Evolutionary conservation across 2,329 filamentous ascomycete species (phyloP).

Genomic region (Fusarium cyanostomum): DNA sequence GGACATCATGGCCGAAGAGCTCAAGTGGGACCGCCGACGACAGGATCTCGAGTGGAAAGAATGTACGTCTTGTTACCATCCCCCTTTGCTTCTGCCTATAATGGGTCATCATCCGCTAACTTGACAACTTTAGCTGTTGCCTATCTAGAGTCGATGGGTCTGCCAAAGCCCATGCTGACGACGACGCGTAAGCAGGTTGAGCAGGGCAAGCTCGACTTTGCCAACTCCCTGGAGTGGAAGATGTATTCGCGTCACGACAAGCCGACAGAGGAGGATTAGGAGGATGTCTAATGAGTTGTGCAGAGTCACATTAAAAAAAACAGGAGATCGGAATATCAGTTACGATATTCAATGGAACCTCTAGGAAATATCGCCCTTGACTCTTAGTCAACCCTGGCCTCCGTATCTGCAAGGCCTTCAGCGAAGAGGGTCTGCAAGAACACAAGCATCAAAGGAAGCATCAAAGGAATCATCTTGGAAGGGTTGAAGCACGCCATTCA

Average conservation of each 20-base stretch:
- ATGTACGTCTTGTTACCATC: constrained; percentile 55
- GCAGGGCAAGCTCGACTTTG: constrained; percentile 66
- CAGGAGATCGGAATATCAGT: not conserved
- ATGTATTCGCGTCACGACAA: constrained; percentile 70
- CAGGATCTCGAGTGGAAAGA: constrained; percentile 86
- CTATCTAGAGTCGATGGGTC: constrained; percentile 72
- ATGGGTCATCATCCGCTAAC: constrained; percentile 4
- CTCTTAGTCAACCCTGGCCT: not conserved
- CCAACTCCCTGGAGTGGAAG: constrained; percentile 66
- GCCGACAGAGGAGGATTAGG: constrained; percentile 48
- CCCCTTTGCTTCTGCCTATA: constrained; percentile 9
- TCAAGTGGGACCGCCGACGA: constrained; percentile 78
- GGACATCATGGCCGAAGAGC: constrained; percentile 87
- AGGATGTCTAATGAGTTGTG: not conserved
- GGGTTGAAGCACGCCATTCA: not conserved
- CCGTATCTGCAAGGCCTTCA: not conserved
- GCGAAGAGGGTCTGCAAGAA: not conserved
- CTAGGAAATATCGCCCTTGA: not conserved
- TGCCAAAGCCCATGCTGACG: constrained; percentile 67
- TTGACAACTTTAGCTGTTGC: constrained; percentile 56
- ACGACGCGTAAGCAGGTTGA: constrained; percentile 69
- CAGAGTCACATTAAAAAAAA: not conserved
- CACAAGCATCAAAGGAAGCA: not conserved
- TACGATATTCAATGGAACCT: not conserved
- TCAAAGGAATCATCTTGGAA: not conserved